Conservation (phyloP, 352 stramenopile genomes). For the Phytophthora pinifolia region DNA sequence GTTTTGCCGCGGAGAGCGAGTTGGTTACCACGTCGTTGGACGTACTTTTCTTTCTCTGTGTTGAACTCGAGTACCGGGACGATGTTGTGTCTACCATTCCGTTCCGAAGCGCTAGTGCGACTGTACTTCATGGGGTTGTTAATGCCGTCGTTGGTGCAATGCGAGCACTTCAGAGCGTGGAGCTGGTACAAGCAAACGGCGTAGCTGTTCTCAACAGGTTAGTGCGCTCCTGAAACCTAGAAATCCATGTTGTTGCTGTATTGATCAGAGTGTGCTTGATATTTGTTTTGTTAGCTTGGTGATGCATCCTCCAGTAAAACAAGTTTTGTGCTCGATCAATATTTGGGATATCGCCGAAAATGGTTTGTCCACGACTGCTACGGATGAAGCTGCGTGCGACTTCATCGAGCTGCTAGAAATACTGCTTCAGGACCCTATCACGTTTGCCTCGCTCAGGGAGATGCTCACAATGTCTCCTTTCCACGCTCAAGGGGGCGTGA, state of each 20-base stretch:
- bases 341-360: slow-evolving; percentile 29
- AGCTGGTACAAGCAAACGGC: slow-evolving; percentile 53
- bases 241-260: neutral
- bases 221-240: neutral
- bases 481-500: neutral
- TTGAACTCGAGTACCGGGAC: slow-evolving; percentile 37
- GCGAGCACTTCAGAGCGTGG: slow-evolving; percentile 27
- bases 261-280: too few relatives aligned
- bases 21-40: slow-evolving; percentile 49
- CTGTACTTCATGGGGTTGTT: slow-evolving; percentile 10
- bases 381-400: slow-evolving; percentile 28
- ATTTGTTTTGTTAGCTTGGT: slow-evolving; percentile 18
- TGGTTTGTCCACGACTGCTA: slow-evolving; percentile 11
- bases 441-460: slow-evolving; percentile 3
- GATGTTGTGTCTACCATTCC: slow-evolving; percentile 1
- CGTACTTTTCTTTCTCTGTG: slow-evolving; percentile 54
- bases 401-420: slow-evolving; percentile 42
- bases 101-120: slow-evolving; percentile 4
- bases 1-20: slow-evolving; percentile 38
- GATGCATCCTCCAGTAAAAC: slow-evolving; percentile 31
- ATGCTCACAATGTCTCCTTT: neutral
- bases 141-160: slow-evolving; percentile 34
- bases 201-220: slow-evolving; percentile 54
- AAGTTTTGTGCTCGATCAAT: slow-evolving; percentile 25
- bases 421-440: slow-evolving; percentile 32